Conservation (phyloP, 1,284 basidiomycete species). For the Chondrostereum purpureum region DNA sequence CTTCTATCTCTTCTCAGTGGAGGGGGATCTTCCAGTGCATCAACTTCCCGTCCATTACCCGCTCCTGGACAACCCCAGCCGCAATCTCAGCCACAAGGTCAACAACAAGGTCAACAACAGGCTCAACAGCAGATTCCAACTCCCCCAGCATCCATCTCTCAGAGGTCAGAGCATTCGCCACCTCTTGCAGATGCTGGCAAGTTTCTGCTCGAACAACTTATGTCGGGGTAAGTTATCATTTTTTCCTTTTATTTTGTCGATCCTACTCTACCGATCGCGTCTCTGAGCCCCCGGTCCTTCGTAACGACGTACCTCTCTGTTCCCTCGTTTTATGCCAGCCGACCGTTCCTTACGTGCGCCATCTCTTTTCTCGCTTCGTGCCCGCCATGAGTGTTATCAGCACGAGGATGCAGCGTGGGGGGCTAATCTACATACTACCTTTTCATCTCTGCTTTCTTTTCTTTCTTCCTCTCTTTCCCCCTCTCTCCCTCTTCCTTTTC, state of each 20-base stretch:
- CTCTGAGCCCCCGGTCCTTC: no score
- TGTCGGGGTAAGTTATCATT: slow-evolving; percentile 59
- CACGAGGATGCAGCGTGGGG: slow-evolving; percentile 19
- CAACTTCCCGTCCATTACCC: no score
- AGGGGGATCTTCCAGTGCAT: no score
- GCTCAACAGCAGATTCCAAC: slow-evolving; percentile 56
- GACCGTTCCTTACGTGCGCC: background rate
- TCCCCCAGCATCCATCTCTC: slow-evolving; percentile 53
- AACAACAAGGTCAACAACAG: no score
- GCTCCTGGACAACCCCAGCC: no score
- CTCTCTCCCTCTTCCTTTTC: slow-evolving; percentile 4
- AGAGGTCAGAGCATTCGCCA: slow-evolving; percentile 48
- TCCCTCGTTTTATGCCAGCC: slow-evolving; percentile 1
- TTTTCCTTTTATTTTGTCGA: slow-evolving; percentile 3
- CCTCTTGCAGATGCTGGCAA: slow-evolving; percentile 59
- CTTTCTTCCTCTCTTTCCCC: slow-evolving; percentile 7
- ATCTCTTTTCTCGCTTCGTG: background rate
- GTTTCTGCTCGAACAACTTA: slow-evolving; percentile 68
- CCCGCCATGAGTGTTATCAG: slow-evolving; percentile 6
- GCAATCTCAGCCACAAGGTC: no score
- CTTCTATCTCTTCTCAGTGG: slow-evolving; percentile 62
- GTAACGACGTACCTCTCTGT: no score
- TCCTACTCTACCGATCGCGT: no score
- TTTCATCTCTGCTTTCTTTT: slow-evolving; percentile 2
- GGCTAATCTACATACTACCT: slow-evolving; percentile 3